Evolutionary conservation across 2,329 filamentous ascomycete species (phyloP).

Genomic region (Monosporascus sp.): DNA sequence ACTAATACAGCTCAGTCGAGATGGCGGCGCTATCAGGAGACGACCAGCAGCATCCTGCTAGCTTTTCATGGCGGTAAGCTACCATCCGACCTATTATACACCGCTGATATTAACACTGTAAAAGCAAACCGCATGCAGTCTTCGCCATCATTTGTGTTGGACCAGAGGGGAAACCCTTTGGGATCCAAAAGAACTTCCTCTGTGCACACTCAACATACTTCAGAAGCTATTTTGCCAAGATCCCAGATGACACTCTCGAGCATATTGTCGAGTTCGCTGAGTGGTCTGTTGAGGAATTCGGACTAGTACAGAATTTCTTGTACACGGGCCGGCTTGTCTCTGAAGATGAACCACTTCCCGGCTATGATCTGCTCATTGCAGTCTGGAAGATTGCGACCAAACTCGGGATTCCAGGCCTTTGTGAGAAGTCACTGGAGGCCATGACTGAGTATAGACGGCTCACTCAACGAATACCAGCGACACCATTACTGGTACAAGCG

Average conservation of each 20-base stretch:
- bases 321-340: conserved; percentile 47
- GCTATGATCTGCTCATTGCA: conserved; percentile 50
- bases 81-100: background rate
- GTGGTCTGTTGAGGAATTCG: conserved; percentile 45
- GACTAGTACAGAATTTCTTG: conserved; percentile 50
- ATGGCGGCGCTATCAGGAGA: background rate
- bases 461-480: conserved; percentile 52
- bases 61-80: background rate
- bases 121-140: conserved; percentile 48
- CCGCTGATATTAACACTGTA: conserved; percentile 7
- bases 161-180: conserved; percentile 47
- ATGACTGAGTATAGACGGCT: conserved; percentile 52
- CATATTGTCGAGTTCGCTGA: conserved; percentile 46
- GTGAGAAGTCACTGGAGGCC: conserved; percentile 49
- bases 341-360: conserved; percentile 37
- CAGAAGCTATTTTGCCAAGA: conserved; percentile 37
- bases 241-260: conserved; percentile 38
- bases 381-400: conserved; percentile 53
- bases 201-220: conserved; percentile 48
- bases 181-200: conserved; percentile 55
- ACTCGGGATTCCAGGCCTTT: conserved; percentile 50
- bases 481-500: conserved; percentile 54
- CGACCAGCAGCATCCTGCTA: background rate
- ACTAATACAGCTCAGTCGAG: no score
- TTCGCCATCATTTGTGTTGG: conserved; percentile 54